phyloP scores from a whole-genome alignment of 805 yeast species.

The Candida coquimbonensis region DNA sequence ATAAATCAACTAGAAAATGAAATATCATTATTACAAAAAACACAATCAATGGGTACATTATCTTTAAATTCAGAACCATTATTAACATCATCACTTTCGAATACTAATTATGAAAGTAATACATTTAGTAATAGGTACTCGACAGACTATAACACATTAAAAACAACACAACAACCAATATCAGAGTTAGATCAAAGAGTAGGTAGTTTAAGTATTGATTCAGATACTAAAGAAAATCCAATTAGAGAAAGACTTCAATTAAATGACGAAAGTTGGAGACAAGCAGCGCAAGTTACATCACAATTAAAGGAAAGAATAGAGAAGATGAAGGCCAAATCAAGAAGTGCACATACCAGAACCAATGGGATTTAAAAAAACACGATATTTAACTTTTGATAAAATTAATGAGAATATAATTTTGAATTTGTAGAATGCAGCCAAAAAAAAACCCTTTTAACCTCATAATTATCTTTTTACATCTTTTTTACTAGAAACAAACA shows the following conservation, averaged over 20 bases:
- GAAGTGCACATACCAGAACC: conserved; percentile 13
- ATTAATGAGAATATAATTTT: no score
- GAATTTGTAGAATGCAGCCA: no score
- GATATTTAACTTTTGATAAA: no score
- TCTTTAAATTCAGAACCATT: not conserved
- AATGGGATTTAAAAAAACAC: not conserved
- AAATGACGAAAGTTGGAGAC: conserved; percentile 72
- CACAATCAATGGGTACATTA: not conserved
- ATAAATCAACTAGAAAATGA: conserved; percentile 48
- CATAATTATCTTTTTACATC: not conserved
- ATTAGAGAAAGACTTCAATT: conserved; percentile 8
- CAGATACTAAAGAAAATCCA: conserved; percentile 19
- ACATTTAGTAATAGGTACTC: conserved; percentile 5
- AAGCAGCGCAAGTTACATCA: conserved; percentile 85
- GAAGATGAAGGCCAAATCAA: conserved; percentile 69
- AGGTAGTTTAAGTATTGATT: conserved; percentile 22
- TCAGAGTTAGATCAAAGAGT: conserved; percentile 21
- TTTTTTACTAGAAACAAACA: not conserved
- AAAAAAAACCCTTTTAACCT: not conserved
- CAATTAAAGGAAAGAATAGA: conserved; percentile 83
- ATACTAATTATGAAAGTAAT: not conserved
- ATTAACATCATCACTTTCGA: not conserved
- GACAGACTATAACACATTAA: not conserved
- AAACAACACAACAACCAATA: conserved; percentile 6
- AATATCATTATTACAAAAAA: conserved; percentile 28